Conservation (phyloP, 331 rosid species). For the Acacia pycnantha region DNA sequence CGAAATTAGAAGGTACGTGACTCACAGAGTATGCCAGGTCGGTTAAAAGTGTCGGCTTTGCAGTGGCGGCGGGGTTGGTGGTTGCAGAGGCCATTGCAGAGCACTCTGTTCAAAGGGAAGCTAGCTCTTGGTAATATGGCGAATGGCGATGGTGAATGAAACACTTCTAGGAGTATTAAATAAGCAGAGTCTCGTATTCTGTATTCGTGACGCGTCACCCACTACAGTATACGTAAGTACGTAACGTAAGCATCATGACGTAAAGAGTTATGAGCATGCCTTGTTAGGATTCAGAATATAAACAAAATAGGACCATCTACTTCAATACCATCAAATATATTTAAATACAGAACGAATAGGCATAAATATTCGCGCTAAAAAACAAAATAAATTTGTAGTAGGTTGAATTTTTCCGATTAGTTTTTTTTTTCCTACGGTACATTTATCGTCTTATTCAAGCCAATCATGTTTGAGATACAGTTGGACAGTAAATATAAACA, state of each 20-base stretch:
- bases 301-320: background rate
- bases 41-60: background rate
- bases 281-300: background rate
- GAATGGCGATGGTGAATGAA: background rate
- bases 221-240: background rate
- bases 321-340: too few species aligned
- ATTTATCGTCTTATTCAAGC: too few species aligned
- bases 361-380: too few species aligned
- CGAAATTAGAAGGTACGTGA: constrained; percentile 60
- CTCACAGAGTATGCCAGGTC: constrained; percentile 46
- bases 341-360: background rate
- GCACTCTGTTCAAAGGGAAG: background rate
- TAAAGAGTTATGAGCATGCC: background rate
- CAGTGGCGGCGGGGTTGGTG: background rate
- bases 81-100: background rate
- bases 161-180: background rate
- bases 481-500: too few species aligned
- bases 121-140: background rate
- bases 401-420: too few species aligned
- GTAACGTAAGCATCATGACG: background rate
- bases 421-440: too few species aligned
- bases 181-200: background rate
- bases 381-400: too few species aligned
- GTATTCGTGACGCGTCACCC: background rate
- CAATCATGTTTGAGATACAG: too few species aligned